A percentile compares a stretch with the other conserved stretches of the same genome.
Evolutionary conservation across 1,284 basidiomycete species (phyloP).

Genomic region (Neonothopanus nambi): DNA sequence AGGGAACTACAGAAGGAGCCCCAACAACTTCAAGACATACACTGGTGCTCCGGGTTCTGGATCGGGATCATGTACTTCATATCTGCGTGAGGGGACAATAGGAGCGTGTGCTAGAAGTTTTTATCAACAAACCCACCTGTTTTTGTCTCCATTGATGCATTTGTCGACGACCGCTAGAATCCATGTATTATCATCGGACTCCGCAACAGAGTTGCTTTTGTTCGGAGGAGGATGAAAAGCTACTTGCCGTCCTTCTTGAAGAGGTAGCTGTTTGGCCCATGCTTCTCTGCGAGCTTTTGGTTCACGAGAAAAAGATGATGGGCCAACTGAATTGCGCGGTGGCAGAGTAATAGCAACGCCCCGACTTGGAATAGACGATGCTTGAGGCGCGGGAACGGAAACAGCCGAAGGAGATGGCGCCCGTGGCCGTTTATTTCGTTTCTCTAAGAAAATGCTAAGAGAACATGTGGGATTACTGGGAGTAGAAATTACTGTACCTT

Average conservation of each 20-base stretch:
- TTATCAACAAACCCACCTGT: constrained; percentile 41
- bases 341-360: constrained; percentile 54
- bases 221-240: constrained; percentile 71
- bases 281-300: constrained; percentile 64
- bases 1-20: neutral
- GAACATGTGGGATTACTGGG: neutral
- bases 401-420: constrained; percentile 62
- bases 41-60: constrained; percentile 73
- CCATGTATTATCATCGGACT: constrained; percentile 74
- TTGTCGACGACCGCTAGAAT: constrained; percentile 75
- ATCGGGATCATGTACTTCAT: constrained; percentile 81
- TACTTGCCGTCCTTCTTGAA: constrained; percentile 72
- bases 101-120: constrained; percentile 7
- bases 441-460: constrained; percentile 43
- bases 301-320: constrained; percentile 63
- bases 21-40: constrained; percentile 38
- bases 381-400: constrained; percentile 39
- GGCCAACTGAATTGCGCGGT: constrained; percentile 57
- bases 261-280: constrained; percentile 58
- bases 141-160: constrained; percentile 69
- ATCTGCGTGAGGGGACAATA: constrained; percentile 40
- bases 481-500: constrained; percentile 42
- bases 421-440: constrained; percentile 73
- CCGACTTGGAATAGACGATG: constrained; percentile 40
- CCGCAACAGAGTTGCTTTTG: constrained; percentile 38